A percentile compares a stretch with the other conserved stretches of the same genome.
phyloP scores from a whole-genome alignment of 768 basidiomycete genomes.

The Gloeophyllum trabeum region DNA sequence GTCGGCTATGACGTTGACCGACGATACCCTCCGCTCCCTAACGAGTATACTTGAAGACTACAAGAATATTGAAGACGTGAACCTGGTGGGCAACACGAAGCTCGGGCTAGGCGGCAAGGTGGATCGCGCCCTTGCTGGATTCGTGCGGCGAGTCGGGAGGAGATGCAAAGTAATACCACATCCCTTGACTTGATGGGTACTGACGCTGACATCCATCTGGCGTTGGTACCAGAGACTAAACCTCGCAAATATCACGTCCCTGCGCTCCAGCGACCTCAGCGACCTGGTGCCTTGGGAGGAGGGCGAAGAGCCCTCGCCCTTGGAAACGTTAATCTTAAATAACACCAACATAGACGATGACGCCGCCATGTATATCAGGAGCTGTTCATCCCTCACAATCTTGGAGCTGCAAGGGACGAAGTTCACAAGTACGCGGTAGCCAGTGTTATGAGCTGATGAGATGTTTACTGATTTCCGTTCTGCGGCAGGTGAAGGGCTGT shows the following conservation, averaged over 20 bases:
- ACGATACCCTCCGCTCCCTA: slow-evolving; percentile 31
- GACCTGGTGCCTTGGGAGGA: slow-evolving; percentile 30
- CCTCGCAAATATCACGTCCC: slow-evolving; percentile 36
- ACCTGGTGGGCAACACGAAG: slow-evolving; percentile 53
- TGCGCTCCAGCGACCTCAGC: slow-evolving; percentile 39
- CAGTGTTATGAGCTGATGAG: neutral
- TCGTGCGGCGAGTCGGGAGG: slow-evolving; percentile 43
- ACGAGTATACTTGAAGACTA: slow-evolving; percentile 27
- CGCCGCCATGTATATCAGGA: slow-evolving; percentile 37
- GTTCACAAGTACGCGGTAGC: slow-evolving; percentile 36
- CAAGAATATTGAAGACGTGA: slow-evolving; percentile 36
- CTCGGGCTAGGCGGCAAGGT: slow-evolving; percentile 28
- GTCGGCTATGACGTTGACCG: slow-evolving; percentile 44
- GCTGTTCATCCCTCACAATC: slow-evolving; percentile 33
- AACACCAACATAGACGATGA: slow-evolving; percentile 53
- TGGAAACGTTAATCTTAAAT: slow-evolving; percentile 43
- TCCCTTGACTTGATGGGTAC: neutral
- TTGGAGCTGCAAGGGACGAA: slow-evolving; percentile 48
- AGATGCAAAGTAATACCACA: slow-evolving; percentile 43
- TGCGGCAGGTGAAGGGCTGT: slow-evolving; percentile 37
- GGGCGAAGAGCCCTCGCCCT: slow-evolving; percentile 20
- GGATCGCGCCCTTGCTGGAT: slow-evolving; percentile 26
- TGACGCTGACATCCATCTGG: neutral
- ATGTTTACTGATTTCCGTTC: neutral
- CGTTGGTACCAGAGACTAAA: slow-evolving; percentile 36